Evolutionary conservation across 495 filamentous ascomycete species (phyloP).

Genomic region (Aspergillus cavernicola): DNA sequence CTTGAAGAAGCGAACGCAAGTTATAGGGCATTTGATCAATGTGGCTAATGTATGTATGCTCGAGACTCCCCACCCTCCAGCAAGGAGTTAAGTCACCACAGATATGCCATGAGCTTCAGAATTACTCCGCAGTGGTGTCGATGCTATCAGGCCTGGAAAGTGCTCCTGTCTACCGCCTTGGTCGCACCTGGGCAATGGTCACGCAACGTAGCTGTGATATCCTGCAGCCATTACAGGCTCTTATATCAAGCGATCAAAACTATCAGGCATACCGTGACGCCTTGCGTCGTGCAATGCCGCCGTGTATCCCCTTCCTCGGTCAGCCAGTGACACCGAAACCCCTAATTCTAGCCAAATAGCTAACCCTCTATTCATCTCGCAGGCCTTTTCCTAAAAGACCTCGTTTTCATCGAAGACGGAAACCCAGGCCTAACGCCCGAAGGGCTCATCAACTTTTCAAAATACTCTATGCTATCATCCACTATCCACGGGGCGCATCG

Average conservation of each 20-base stretch:
- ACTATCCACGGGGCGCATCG: conserved; percentile 90
- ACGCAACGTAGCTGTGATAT: conserved; percentile 64
- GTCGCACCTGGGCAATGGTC: conserved; percentile 83
- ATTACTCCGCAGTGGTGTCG: conserved; percentile 88
- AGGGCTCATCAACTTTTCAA: conserved; percentile 88
- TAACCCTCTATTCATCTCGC: background rate
- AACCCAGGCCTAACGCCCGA: conserved; percentile 87
- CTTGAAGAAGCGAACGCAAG: conserved; percentile 83
- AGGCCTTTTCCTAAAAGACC: conserved; percentile 90
- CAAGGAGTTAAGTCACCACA: conserved; percentile 26
- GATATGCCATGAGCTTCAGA: conserved; percentile 84
- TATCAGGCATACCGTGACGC: conserved; percentile 84
- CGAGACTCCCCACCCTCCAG: too few relatives aligned
- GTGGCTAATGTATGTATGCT: conserved; percentile 69
- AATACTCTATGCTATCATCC: conserved; percentile 88
- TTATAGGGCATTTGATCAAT: conserved; percentile 89
- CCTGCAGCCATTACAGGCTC: conserved; percentile 73
- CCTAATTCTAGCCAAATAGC: background rate
- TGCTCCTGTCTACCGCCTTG: conserved; percentile 83
- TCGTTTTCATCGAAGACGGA: conserved; percentile 95
- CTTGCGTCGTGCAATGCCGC: conserved; percentile 75
- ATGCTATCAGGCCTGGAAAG: conserved; percentile 89
- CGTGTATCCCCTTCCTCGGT: conserved; percentile 96
- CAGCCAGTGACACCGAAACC: conserved; percentile 21
- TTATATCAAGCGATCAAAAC: conserved; percentile 93